phyloP scores from a whole-genome alignment of 208 protist genomes.

The Leishmania lainsoni region DNA sequence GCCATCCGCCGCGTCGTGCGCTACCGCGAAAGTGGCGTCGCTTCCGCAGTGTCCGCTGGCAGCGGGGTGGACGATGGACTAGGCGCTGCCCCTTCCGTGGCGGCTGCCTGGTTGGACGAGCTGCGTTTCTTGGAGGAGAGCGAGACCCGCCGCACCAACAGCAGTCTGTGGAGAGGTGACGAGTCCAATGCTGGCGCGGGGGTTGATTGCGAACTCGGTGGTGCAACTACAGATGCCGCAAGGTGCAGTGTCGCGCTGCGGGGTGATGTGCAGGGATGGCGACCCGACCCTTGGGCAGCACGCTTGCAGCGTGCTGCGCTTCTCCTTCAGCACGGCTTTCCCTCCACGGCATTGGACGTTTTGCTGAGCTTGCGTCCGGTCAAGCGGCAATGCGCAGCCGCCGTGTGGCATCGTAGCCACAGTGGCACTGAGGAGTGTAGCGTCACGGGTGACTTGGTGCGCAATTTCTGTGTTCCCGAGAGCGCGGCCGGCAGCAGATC shows the following conservation, averaged over 20 bases:
- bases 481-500: background rate
- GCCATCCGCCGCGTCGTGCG: background rate
- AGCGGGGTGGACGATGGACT: background rate
- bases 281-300: slow-evolving; percentile 21
- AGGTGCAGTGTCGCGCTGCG: background rate
- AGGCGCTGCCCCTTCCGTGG: background rate
- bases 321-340: slow-evolving; percentile 30
- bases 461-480: background rate
- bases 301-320: slow-evolving; percentile 29
- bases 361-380: slow-evolving; percentile 26
- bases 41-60: too few relatives aligned
- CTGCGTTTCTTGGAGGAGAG: slow-evolving; percentile 22
- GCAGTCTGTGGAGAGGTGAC: background rate
- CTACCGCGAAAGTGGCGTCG: background rate
- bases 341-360: slow-evolving; percentile 37
- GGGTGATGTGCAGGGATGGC: background rate
- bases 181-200: background rate
- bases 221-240: background rate
- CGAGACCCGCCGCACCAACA: background rate
- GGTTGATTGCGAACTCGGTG: background rate
- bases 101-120: slow-evolving; percentile 12
- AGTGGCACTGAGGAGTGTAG: background rate
- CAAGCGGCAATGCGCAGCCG: background rate
- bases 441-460: background rate
- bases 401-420: background rate